Evolutionary conservation across 306 rosid species (phyloP), one percentile per base, ranked within the genome.

Genomic region (Amphicarpaea edgeworthii): DNA sequence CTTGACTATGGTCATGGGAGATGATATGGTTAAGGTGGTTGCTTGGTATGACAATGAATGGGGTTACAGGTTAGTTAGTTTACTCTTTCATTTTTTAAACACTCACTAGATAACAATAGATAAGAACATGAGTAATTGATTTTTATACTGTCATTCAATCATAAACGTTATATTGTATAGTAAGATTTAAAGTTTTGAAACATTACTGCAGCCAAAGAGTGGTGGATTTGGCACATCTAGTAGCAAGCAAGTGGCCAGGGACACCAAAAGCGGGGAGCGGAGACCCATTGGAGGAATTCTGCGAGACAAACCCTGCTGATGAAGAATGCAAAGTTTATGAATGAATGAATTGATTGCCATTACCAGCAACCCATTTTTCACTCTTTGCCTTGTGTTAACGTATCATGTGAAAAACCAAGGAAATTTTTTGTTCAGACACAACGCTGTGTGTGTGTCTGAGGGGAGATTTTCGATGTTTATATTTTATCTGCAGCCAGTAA

Each of bases 21-120:
- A 92, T 76, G 99, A 96, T 71, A 96, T 96, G 99, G 91, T 96
- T 26, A 96, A 96, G 87, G 99, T 96, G 9, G 98, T 96, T 64
- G 99, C 99, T 76, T 96, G 99, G 99, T 96, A 96, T 53, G 99
- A 92, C 88, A 96, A 96, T 32, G 98, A 96, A 80, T 96, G 99
- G 99, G 99, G 99, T 61, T 96, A 96, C 92, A 95, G 98, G 98
- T 93, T 69, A 86, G 98, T 93, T 69, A 86, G 89, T 28, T 62
- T 67, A 23, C 54, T 73, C 4, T 4, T 2, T 41, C 16, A 37
- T 55, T 57, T 49, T 55, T 58, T 20, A 53, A 20, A 4, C 30
- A 28, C 24, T 51, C 12, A 8, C 6, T 1, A 26, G 40, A 72
- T 57, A 24, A 5, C 40, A 23, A 12, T 19, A 19, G 60, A 55